Conservation (phyloP, 192 early-diverging fungal species). For the Coemansia sp. region DNA sequence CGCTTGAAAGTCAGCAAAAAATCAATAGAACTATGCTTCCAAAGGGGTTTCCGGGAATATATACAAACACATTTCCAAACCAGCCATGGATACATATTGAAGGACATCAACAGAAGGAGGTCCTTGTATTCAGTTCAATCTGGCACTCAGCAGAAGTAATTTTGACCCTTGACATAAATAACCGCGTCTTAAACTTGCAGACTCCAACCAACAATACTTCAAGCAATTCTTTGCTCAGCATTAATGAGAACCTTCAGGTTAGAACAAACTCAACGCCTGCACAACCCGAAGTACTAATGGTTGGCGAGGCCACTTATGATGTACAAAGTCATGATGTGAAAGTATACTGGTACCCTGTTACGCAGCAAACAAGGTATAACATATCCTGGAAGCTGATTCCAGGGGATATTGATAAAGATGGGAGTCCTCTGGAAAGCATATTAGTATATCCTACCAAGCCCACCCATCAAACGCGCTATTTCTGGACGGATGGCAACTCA, state of each 20-base stretch:
- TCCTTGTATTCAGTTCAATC: slow-evolving; percentile 31
- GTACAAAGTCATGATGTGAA: background rate
- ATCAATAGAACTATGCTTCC: slow-evolving; percentile 28
- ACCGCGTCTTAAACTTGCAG: slow-evolving; percentile 56
- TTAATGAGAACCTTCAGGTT: slow-evolving; percentile 47
- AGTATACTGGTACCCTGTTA: slow-evolving; percentile 21
- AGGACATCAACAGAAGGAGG: slow-evolving; percentile 2
- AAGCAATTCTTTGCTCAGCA: slow-evolving; percentile 52
- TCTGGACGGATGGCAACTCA: slow-evolving; percentile 20
- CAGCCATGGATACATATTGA: slow-evolving; percentile 27
- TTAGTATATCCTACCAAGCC: slow-evolving; percentile 33
- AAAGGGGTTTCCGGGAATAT: slow-evolving; percentile 69
- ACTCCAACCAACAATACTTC: slow-evolving; percentile 52
- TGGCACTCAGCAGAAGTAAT: slow-evolving; percentile 52
- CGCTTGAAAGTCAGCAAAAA: slow-evolving; percentile 12
- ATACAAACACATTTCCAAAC: slow-evolving; percentile 57
- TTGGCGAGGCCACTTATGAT: slow-evolving; percentile 23
- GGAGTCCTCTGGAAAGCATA: slow-evolving; percentile 25
- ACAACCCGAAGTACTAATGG: slow-evolving; percentile 46
- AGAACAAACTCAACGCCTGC: slow-evolving; percentile 58
- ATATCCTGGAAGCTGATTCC: slow-evolving; percentile 21
- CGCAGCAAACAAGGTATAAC: background rate
- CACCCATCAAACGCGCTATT: slow-evolving; percentile 15
- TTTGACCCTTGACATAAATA: slow-evolving; percentile 46
- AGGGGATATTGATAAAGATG: background rate